Percentiles rank a stretch among this genome's conserved stretches.
These are phyloP conservation scores for Pichia sp. DNA, from an alignment of 1,139 yeast genomes.

Conservation along the genomic window DNA sequence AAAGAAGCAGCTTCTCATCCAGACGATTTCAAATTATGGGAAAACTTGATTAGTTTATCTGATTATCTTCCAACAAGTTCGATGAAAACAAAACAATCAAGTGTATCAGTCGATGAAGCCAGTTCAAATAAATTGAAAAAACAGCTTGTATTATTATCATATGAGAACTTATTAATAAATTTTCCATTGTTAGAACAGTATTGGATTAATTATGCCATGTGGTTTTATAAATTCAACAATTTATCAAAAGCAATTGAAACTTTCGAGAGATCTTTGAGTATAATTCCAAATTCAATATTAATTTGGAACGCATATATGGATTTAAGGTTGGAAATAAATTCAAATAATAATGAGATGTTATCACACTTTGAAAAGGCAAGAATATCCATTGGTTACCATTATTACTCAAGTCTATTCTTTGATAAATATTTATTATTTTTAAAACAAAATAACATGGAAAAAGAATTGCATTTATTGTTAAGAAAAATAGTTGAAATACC, in stretches of 20 bases:
- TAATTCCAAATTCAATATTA: conserved; percentile 51
- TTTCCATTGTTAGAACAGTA: conserved; percentile 73
- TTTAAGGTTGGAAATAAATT: conserved; percentile 43
- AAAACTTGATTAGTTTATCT: conserved; percentile 22
- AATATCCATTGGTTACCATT: conserved; percentile 61
- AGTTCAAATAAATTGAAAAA: background rate
- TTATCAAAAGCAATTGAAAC: conserved; percentile 45
- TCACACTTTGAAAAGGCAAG: conserved; percentile 60
- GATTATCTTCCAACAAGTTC: conserved; percentile 21
- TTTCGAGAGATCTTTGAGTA: conserved; percentile 48
- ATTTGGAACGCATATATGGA: conserved; percentile 69
- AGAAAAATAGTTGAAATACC: conserved; percentile 67
- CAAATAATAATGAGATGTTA: conserved; percentile 32
- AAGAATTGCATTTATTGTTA: conserved; percentile 42
- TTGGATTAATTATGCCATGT: conserved; percentile 70
- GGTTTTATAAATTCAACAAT: conserved; percentile 57
- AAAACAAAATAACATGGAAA: conserved; percentile 9
- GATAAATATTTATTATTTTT: conserved; percentile 44
- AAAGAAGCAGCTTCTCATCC: conserved; percentile 17
- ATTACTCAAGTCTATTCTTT: conserved; percentile 70
- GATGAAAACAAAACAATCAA: conserved; percentile 5
- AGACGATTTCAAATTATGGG: conserved; percentile 30
- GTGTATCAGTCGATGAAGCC: background rate
- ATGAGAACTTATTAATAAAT: conserved; percentile 48
- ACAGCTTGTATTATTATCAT: conserved; percentile 42